Percentiles rank a stretch among this genome's conserved stretches.
These are phyloP conservation scores for Solanum rostratum DNA, from an alignment of 257 asterid species.

Conservation along the genomic window DNA sequence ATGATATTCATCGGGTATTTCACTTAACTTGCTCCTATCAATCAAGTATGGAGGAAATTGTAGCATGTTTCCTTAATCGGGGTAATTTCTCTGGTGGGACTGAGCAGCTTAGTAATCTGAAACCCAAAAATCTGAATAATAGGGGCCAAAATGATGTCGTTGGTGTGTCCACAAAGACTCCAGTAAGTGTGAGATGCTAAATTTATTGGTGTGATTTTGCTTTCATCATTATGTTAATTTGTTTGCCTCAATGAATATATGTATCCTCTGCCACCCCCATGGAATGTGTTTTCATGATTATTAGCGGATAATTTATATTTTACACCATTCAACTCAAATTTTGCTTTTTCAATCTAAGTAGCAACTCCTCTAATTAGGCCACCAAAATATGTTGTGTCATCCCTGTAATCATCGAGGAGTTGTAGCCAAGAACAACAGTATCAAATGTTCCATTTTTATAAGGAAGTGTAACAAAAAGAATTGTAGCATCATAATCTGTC, in stretches of 20 bases:
- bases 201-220: conserved; percentile 63
- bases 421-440: conserved; percentile 64
- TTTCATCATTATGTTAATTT: conserved; percentile 42
- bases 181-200: conserved; percentile 78
- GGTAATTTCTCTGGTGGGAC: conserved; percentile 53
- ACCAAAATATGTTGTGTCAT: conserved; percentile 62
- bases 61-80: conserved; percentile 41
- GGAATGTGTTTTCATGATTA: conserved; percentile 86
- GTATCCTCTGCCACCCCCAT: conserved; percentile 44
- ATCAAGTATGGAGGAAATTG: conserved; percentile 41
- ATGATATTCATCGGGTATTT: conserved; percentile 34
- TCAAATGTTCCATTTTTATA: conserved; percentile 58
- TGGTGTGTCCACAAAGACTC: conserved; percentile 68
- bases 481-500: conserved; percentile 71
- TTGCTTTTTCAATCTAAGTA: conserved; percentile 53
- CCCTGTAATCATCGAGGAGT: conserved; percentile 63
- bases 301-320: conserved; percentile 45
- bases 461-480: conserved; percentile 43
- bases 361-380: conserved; percentile 76
- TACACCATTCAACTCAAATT: conserved; percentile 44
- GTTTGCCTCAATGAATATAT: conserved; percentile 32
- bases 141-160: conserved; percentile 51
- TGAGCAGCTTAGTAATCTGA: conserved; percentile 41
- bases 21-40: conserved; percentile 31
- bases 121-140: conserved; percentile 42